Evolutionary conservation across 192 early-diverging fungal genomes (phyloP), one percentile per base, ranked within the genome.

Genomic region (Spizellomyces punctatus): DNA sequence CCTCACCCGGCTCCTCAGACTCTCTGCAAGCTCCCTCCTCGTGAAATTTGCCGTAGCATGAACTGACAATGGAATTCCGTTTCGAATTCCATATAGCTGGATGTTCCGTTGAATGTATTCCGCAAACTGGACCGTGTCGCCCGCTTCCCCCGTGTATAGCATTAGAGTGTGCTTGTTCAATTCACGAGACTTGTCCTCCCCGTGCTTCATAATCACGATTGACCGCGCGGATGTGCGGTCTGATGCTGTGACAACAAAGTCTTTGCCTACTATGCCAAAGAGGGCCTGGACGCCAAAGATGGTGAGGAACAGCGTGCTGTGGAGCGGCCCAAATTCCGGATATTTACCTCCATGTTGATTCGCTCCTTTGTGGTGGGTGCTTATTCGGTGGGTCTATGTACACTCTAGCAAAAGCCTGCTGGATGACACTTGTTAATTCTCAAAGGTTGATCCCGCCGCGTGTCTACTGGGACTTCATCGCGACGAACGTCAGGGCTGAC

Each of bases 61-160:
- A 5, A 93, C 86, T 58, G 87, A 84, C 71, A 99, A 80, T 63
- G 93, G 91, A 61, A 92, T 87, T 45, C 91, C 90, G 76, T 96
- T 93, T 58, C 89, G 88, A 69, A 98, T 93, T 60, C 90, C 90
- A 76, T 95, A 94, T 16, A 99, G 86, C 79, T 91, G 88, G 64
- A 94, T 86, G 73, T 97, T 99, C 66, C 90, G 83, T 76, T 96
- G 92, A 70, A 99, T 91, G 80, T 93, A 99, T 82, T 99, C 96
- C 43, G 94, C 89, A 85, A 97, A 99, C 69, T 95, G 90, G 27
- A 91, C 90, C 6, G 93, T 92, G 75, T 99, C 96, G 58, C 95
- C 95, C 6, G 92, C 83, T 80, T 95, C 95, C 65, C 96, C 96
- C 43, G 90, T 82, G 69, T 90, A 95, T 46, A 94, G 72, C 89